A percentile compares a stretch with the other conserved stretches of the same genome.
Evolutionary conservation across 352 stramenopile species (phyloP).

Genomic region (Phytophthora megakarya): DNA sequence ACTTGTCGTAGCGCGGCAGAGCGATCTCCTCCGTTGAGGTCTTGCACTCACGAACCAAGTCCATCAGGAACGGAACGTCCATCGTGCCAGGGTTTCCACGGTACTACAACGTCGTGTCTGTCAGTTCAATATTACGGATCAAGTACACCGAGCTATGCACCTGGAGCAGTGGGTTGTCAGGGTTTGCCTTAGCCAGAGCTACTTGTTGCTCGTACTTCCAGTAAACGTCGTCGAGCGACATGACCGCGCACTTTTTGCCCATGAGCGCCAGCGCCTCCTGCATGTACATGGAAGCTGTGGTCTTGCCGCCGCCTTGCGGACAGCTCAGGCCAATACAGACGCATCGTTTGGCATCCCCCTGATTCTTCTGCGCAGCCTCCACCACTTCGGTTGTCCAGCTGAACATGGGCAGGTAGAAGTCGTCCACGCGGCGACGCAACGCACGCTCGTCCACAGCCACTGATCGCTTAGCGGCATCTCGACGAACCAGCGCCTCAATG

Average conservation of each 20-base stretch:
- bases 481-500: conserved; percentile 61
- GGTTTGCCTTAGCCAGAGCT: conserved; percentile 57
- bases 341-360: conserved; percentile 35
- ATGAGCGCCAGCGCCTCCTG: conserved; percentile 56
- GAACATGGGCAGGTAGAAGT: conserved; percentile 83
- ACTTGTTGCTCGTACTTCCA: conserved; percentile 69
- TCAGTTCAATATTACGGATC: conserved; percentile 1
- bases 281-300: conserved; percentile 75
- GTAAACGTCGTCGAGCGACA: conserved; percentile 89
- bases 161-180: conserved; percentile 78
- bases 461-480: conserved; percentile 35
- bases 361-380: conserved; percentile 36
- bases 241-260: conserved; percentile 68
- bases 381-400: conserved; percentile 69
- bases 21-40: conserved; percentile 43
- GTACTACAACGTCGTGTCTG: conserved; percentile 53
- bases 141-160: conserved; percentile 29
- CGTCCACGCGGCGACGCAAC: conserved; percentile 58
- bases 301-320: conserved; percentile 87
- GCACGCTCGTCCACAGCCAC: conserved; percentile 44
- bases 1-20: conserved; percentile 85
- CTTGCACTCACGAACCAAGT: conserved; percentile 67
- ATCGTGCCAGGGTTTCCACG: conserved; percentile 86
- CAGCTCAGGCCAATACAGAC: conserved; percentile 83
- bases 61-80: conserved; percentile 68